These are phyloP conservation scores for Crithidia acanthocephali DNA, from an alignment of 208 protist genomes.

Conservation along the genomic window DNA sequence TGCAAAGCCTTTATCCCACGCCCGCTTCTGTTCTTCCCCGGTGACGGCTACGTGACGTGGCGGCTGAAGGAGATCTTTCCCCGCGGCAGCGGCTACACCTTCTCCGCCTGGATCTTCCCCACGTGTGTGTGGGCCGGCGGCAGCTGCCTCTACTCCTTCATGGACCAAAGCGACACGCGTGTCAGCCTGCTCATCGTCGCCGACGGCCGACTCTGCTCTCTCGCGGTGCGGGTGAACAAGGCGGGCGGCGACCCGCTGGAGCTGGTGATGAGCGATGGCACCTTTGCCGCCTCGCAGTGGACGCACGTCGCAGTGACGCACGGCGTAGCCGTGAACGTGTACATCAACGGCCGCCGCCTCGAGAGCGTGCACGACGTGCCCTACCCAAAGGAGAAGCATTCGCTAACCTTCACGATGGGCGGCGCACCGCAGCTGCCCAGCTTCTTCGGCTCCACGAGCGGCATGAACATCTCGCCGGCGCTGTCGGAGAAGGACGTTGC, in stretches of 20 bases:
- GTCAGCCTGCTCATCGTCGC: slow-evolving; percentile 63
- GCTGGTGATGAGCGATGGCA: slow-evolving; percentile 48
- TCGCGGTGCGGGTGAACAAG: slow-evolving; percentile 58
- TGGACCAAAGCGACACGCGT: slow-evolving; percentile 47
- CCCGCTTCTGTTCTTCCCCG: slow-evolving; percentile 69
- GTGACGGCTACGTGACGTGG: slow-evolving; percentile 68
- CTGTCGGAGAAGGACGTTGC: slow-evolving; percentile 69
- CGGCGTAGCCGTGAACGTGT: slow-evolving; percentile 58
- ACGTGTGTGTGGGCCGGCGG: slow-evolving; percentile 79
- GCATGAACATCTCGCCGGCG: slow-evolving; percentile 74
- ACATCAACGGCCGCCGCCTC: slow-evolving; percentile 69
- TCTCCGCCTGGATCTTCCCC: slow-evolving; percentile 80
- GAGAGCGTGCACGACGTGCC: slow-evolving; percentile 42
- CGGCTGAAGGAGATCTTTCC: slow-evolving; percentile 36
- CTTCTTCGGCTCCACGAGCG: slow-evolving; percentile 73
- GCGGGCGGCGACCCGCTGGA: slow-evolving; percentile 27
- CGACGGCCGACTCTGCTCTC: slow-evolving; percentile 68
- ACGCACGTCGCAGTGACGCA: slow-evolving; percentile 82
- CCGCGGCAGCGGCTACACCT: slow-evolving; percentile 66
- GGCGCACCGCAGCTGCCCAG: slow-evolving; percentile 47
- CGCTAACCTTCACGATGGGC: slow-evolving; percentile 70
- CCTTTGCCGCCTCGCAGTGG: slow-evolving; percentile 69
- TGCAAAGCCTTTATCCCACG: slow-evolving; percentile 45
- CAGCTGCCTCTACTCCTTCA: slow-evolving; percentile 76
- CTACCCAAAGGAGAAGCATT: slow-evolving; percentile 66